These are phyloP conservation scores for Schwanniomyces etchellsii DNA, from an alignment of 1,139 yeast species.

Conservation along the genomic window DNA sequence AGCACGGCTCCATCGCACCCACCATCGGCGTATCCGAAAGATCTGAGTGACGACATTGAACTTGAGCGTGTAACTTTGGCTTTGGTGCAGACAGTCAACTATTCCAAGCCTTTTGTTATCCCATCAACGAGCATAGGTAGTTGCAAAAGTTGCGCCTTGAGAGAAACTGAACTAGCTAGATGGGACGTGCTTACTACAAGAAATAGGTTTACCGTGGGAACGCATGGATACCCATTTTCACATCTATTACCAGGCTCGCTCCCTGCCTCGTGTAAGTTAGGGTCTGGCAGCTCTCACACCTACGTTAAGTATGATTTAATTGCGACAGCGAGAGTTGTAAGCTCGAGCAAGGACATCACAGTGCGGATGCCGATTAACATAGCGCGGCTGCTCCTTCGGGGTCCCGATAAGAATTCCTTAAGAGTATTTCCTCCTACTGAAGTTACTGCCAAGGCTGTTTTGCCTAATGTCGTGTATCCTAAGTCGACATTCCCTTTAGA, in stretches of 20 bases:
- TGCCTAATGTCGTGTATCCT: slow-evolving; percentile 88
- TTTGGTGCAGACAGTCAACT: slow-evolving; percentile 63
- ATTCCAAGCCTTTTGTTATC: slow-evolving; percentile 61
- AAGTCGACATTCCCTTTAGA: slow-evolving; percentile 81
- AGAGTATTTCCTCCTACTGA: slow-evolving; percentile 96
- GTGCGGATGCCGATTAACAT: slow-evolving; percentile 68
- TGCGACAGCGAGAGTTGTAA: slow-evolving; percentile 43
- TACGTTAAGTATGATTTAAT: slow-evolving; percentile 67
- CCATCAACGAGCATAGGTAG: slow-evolving; percentile 42
- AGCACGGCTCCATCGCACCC: not conserved
- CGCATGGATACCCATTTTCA: slow-evolving; percentile 91
- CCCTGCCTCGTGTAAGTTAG: slow-evolving; percentile 72
- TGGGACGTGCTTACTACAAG: slow-evolving; percentile 78
- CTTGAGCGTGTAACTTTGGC: slow-evolving; percentile 57
- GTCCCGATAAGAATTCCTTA: slow-evolving; percentile 80
- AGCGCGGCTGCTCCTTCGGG: slow-evolving; percentile 71
- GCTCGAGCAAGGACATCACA: slow-evolving; percentile 23
- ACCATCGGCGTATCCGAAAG: slow-evolving; percentile 1
- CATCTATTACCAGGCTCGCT: slow-evolving; percentile 85
- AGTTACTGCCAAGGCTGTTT: slow-evolving; percentile 75
- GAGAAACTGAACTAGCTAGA: slow-evolving; percentile 60
- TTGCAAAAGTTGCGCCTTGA: slow-evolving; percentile 55
- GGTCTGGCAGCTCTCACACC: slow-evolving; percentile 47
- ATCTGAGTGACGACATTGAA: slow-evolving; percentile 23
- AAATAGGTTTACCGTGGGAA: slow-evolving; percentile 53